Conservation (phyloP, 371 early-diverging fungal species). For the Saksenaea oblongispora region DNA sequence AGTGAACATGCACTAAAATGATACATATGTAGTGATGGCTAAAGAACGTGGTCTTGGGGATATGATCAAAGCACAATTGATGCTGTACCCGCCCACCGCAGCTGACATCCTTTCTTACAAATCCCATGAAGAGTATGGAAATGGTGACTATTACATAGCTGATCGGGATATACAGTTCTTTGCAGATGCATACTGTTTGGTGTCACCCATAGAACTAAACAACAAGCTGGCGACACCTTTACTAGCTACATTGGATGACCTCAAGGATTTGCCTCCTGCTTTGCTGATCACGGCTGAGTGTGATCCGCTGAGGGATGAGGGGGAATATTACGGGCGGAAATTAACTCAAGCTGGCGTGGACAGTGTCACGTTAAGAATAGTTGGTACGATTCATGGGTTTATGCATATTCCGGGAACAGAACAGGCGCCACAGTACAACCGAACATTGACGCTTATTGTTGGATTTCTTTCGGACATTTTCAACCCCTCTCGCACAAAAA, state of each 20-base stretch:
- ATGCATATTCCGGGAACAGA: constrained; percentile 5
- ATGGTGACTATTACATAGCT: constrained; percentile 9
- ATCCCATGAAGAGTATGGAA: constrained; percentile 1
- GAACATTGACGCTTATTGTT: background rate
- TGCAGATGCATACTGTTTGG: background rate
- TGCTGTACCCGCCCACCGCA: constrained; percentile 14
- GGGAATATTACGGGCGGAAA: constrained; percentile 11
- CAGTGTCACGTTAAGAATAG: background rate
- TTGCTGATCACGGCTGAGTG: constrained; percentile 18
- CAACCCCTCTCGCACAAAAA: too few relatives aligned
- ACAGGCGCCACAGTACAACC: background rate
- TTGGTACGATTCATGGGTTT: constrained; percentile 24
- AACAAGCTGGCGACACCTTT: constrained; percentile 1
- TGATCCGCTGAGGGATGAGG: constrained; percentile 21
- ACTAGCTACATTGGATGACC: constrained; percentile 8
- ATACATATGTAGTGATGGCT: constrained; percentile 10
- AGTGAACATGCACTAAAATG: background rate
- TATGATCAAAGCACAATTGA: constrained; percentile 13
- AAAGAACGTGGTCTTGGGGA: constrained; percentile 15
- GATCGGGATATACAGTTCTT: constrained; percentile 2
- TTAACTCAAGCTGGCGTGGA: constrained; percentile 20
- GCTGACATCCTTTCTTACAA: background rate
- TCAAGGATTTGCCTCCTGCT: constrained; percentile 4
- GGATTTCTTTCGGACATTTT: too few relatives aligned
- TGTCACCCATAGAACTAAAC: background rate